Evolutionary conservation across 208 protist genomes (phyloP), one percentile per base, ranked within the genome.

Genomic region (Leishmania gerbilli): DNA sequence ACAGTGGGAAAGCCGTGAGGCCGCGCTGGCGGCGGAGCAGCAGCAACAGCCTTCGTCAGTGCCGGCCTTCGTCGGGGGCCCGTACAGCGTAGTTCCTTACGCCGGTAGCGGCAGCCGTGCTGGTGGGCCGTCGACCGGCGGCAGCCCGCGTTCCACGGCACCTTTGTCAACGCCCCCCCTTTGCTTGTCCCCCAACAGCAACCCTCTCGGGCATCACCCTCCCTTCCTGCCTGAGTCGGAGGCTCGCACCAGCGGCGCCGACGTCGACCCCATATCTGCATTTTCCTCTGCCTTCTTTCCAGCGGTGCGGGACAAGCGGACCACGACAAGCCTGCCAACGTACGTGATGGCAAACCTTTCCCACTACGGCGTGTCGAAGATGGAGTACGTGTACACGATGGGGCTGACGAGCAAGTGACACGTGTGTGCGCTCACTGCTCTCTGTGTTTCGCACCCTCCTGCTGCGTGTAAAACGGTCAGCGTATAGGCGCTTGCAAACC

Each of bases 1-100:
- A 47, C 81, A 77, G 37, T 93, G 86, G 84, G 90, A 93, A 71
- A 74, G 68, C 37, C 89, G 87, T 24, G 90, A 95, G 53, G 71
- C 71, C 42, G 71, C 79, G 15, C 65, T 90, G 7, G 81, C 84
- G 8, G 76, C 69, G 24, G 56, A 84, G 31, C 74, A 76, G 37
- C 83, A 84, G 31, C 68, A 76, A n/a, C 83, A 79, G 77, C 53
- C 72, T 51, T 62, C 77, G 31, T 78, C 76, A 40, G 49, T 3
- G 1, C 13, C 78, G 47, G 51, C 42, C 53, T 31, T 19, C 9
- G 31, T 56, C 15, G 31, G 69, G 27, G 83, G 79, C 3, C 75
- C 83, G 11, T 80, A 75, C 71, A 86, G 78, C 51, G 82, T 86
- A 19, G 82, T 81, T 19, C 78, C 82, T n/a, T 82, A 74, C 49